Evolutionary conservation across 2,329 filamentous ascomycete species (phyloP), one percentile per base, ranked within the genome.

Genomic region (Alternaria angustiovoidea): DNA sequence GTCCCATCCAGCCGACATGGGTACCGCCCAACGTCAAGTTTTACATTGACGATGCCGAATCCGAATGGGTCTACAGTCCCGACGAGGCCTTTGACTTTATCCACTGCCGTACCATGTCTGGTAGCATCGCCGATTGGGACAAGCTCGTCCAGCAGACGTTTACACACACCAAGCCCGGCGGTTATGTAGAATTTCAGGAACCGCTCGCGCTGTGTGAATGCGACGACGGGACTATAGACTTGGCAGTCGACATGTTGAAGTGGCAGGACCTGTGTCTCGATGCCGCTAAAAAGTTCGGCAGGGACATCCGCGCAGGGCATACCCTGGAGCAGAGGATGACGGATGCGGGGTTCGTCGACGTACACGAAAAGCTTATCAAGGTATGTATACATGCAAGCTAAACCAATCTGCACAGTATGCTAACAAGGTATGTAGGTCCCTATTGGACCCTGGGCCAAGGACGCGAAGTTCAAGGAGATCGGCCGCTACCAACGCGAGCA

Each of bases 401-500:
- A 14, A 34, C 14, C 32, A 16, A 14, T 34, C 44, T 22, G 30
- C 30, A 7, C n/a, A 12, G 36, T 12, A 18, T 47, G 14, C 61
- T 63, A 42, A 69, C 48, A 38, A 32, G 26, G 36, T 30, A 28
- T 9, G 11, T 8, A 77, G 74, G 63, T 78, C 24, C 75, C 75
- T 14, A 64, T 77, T 24, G 75, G 75, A 14, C 70, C 74, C 1
- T 85, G 83, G 83, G 78, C 82, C 6, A 81, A 81, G 51, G 82
- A 85, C 51, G 76, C 78, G 1, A 80, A 80, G 54, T 80, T 83
- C 78, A 85, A 84, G 66, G 80, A 83, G 63, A 79, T 85, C 22
- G 83, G 83, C 16, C 73, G 79, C 28, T 83, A 75, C 55, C 72
- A 77, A 62, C 73, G 74, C 43, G 74, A 77, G 54, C 73, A 76